Percentiles rank a stretch among this genome's conserved stretches.
phyloP scores from a whole-genome alignment of 306 rosid genomes.

The Rubus parviflorus region DNA sequence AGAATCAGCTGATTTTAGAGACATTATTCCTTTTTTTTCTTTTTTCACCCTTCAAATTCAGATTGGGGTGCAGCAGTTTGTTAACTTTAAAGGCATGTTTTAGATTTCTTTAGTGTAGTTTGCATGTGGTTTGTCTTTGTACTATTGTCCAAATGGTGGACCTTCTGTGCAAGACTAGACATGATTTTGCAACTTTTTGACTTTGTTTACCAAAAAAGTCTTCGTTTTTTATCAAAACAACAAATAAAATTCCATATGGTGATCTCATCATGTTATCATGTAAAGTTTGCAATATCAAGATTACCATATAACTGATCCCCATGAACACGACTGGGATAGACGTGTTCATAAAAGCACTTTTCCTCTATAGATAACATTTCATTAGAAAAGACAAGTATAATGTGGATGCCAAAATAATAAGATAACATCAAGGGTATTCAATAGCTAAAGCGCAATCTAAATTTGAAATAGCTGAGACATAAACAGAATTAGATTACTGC shows the following conservation, averaged over 20 bases:
- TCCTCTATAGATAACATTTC: too few species aligned
- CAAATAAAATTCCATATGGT: not conserved
- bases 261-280: not conserved
- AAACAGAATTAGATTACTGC: not conserved
- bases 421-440: not conserved
- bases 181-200: constrained; percentile 2
- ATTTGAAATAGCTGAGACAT: constrained; percentile 15
- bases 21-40: too few species aligned
- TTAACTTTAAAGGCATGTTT: not conserved
- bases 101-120: not conserved
- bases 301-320: not conserved
- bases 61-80: not conserved
- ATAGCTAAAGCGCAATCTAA: not conserved
- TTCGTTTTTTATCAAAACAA: not conserved
- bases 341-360: not conserved
- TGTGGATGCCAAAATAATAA: too few species aligned
- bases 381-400: too few species aligned
- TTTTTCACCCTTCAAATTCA: not conserved
- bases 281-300: not conserved
- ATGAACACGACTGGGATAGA: not conserved
- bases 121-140: not conserved
- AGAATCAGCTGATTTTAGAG: not conserved
- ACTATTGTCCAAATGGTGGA: not conserved
- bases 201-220: not conserved
- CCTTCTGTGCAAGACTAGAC: not conserved